These are phyloP conservation scores for Vigna angularis DNA, from an alignment of 306 rosid genomes.

Conservation along the genomic window DNA sequence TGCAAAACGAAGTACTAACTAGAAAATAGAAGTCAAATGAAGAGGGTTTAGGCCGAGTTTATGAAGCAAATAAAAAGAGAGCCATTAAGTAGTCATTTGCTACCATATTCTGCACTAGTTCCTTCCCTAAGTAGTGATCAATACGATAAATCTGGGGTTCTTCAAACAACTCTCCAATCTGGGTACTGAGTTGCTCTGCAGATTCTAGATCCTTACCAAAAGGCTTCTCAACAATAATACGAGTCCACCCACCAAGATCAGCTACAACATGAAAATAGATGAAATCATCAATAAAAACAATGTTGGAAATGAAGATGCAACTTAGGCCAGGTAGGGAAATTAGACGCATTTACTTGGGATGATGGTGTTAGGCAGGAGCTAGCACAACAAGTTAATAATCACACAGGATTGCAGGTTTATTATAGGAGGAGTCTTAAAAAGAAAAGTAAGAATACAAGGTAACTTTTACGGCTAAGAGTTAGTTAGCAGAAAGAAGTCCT, in stretches of 20 bases:
- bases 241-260: slow-evolving; percentile 98
- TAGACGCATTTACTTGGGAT: too few species aligned
- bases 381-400: too few species aligned
- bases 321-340: too few species aligned
- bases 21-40: slow-evolving; percentile 46
- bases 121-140: slow-evolving; percentile 98
- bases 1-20: slow-evolving; percentile 99
- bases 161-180: slow-evolving; percentile 85
- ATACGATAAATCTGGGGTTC: slow-evolving; percentile 95
- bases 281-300: slow-evolving; percentile 43
- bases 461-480: too few species aligned
- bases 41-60: slow-evolving; percentile 50
- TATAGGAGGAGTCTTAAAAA: too few species aligned
- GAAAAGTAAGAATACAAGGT: too few species aligned
- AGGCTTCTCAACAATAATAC: slow-evolving; percentile 97
- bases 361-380: too few species aligned
- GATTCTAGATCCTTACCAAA: slow-evolving; percentile 93
- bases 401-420: too few species aligned
- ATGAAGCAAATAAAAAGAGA: slow-evolving; percentile 30
- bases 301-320: background rate
- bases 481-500: too few species aligned
- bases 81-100: slow-evolving; percentile 34
- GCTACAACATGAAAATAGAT: slow-evolving; percentile 58
- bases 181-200: slow-evolving; percentile 87
- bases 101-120: slow-evolving; percentile 97